Evolutionary conservation across 179 eudicot genomes (phyloP), one percentile per base, ranked within the genome.

Genomic region (Spergularia azorica): DNA sequence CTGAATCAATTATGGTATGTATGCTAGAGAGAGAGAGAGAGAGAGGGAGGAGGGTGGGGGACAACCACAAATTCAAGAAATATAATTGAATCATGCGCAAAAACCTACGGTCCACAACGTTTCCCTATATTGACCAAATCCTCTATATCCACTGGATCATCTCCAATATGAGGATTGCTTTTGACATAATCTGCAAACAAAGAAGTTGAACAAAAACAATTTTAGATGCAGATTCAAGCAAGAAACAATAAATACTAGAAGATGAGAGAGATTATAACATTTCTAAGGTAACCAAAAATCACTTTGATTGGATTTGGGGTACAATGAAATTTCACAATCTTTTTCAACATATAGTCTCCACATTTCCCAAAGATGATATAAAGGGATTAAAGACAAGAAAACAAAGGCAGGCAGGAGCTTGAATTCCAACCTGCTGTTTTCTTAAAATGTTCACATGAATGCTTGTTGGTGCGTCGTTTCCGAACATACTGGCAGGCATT

Each of bases 61-160:
- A 63, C 13, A 58, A 55, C 51, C 8, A 41, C 58, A 36, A 21
- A 72, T 38, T 73, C 56, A 63, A 50, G 32, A 52, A 16, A 69
- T 38, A 12, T 18, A 69, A 61, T 26, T 57, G 52, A 46, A 7
- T 64, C 36, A 71, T 73, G 61, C n/a, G 77, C 68, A 71, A 85
- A 76, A 75, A 85, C 97, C 80, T 84, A 95, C 99, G 94, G 92
- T 84, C 97, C 97, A 86, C 87, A 89, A 82, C 90, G 91, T 85
- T 77, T 89, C 81, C 99, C 99, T 77, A 93, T 87, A 71, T 93
- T 95, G 77, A 93, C 90, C 90, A 95, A 79, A 76, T 95, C 99
- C 85, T 95, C 99, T 72, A 95, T 93, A 78, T 95, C 99, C 79
- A 93, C 80, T 39, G 99, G 99, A 77, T 95, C 99, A 80, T 90